These are phyloP conservation scores for Aspergillus fructus DNA, from an alignment of 2,329 filamentous ascomycete genomes.

Conservation along the genomic window DNA sequence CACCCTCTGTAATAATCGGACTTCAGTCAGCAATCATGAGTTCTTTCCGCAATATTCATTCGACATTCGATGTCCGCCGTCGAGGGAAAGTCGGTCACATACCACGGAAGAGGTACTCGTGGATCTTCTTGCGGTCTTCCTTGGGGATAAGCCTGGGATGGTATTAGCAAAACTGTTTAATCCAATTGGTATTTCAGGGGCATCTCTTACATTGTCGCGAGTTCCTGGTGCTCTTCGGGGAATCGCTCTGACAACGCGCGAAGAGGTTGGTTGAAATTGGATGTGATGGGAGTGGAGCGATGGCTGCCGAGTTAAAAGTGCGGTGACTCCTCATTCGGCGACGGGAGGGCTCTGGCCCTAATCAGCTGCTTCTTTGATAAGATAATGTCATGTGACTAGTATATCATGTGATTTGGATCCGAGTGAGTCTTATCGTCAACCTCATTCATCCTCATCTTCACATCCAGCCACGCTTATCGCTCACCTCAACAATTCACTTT, in stretches of 20 bases:
- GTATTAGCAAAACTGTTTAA: slow-evolving; percentile 18
- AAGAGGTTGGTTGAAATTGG: slow-evolving; percentile 38
- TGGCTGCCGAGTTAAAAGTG: slow-evolving; percentile 35
- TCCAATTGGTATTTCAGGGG: slow-evolving; percentile 2
- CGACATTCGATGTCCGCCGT: background rate
- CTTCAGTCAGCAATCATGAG: slow-evolving; percentile 16
- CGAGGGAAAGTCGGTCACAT: slow-evolving; percentile 33
- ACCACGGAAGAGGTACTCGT: slow-evolving; percentile 99
- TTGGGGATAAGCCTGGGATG: slow-evolving; percentile 89
- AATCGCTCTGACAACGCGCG: slow-evolving; percentile 52
- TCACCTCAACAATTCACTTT: background rate
- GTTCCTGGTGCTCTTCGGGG: slow-evolving; percentile 54
- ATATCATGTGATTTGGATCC: slow-evolving; percentile 11
- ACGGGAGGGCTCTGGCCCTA: slow-evolving; percentile 33
- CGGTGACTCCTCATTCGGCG: slow-evolving; percentile 31
- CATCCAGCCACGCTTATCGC: background rate
- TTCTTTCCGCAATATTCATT: background rate
- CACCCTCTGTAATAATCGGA: slow-evolving; percentile 55
- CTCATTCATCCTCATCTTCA: background rate
- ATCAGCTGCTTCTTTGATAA: slow-evolving; percentile 12
- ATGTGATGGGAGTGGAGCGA: slow-evolving; percentile 33
- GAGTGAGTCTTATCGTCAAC: slow-evolving; percentile 18
- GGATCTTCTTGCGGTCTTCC: slow-evolving; percentile 99
- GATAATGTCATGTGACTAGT: slow-evolving; percentile 5
- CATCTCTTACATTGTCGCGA: slow-evolving; percentile 51